Evolutionary conservation across 2,329 filamentous ascomycete species (phyloP).

Genomic region (Hypoxylon sp.): DNA sequence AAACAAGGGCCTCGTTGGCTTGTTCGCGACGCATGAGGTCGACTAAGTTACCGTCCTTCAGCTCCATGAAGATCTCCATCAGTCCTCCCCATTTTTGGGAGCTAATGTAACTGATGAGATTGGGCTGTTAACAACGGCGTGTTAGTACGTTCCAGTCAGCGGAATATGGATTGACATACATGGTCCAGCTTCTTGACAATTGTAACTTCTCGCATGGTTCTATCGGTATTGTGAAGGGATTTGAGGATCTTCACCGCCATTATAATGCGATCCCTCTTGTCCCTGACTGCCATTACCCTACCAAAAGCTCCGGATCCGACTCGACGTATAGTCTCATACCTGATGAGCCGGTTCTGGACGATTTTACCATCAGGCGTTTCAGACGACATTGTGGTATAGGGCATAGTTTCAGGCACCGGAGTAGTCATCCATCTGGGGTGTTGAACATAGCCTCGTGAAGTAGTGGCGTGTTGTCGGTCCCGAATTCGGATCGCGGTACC

Average conservation of each 20-base stretch:
- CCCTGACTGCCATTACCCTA: background rate
- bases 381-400: background rate
- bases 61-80: conserved; percentile 31
- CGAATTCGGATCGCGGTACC: background rate
- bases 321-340: background rate
- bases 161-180: conserved; percentile 1
- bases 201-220: background rate
- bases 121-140: background rate
- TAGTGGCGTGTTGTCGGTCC: background rate
- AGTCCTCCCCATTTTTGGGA: background rate
- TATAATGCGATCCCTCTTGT: background rate
- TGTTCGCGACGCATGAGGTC: background rate
- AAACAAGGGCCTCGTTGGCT: background rate
- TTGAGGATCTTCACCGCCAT: background rate
- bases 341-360: background rate
- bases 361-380: too few relatives aligned
- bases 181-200: background rate
- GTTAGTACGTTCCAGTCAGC: background rate
- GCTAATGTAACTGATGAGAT: conserved; percentile 24
- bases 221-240: background rate
- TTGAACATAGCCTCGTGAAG: background rate
- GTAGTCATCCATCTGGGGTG: background rate
- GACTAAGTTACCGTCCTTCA: conserved; percentile 33
- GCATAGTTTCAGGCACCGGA: too few relatives aligned
- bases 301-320: background rate